These are phyloP conservation scores for Lathyrus oleraceus DNA, from an alignment of 306 rosid genomes.

Conservation along the genomic window DNA sequence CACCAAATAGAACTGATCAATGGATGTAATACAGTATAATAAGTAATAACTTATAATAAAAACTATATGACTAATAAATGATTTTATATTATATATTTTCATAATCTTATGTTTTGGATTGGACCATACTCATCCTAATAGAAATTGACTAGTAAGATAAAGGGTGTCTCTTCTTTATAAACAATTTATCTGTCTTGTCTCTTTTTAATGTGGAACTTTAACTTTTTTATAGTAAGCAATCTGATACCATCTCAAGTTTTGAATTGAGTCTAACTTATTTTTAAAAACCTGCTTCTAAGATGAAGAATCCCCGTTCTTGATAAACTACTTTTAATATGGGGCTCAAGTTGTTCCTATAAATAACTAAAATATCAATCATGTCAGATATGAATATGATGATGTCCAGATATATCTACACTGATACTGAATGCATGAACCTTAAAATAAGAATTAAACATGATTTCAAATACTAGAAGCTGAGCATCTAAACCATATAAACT, in stretches of 20 bases:
- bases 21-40: neutral
- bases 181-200: neutral
- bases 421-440: neutral
- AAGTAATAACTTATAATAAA: neutral
- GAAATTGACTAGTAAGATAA: neutral
- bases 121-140: neutral
- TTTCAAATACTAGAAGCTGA: constrained; percentile 14
- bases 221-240: neutral
- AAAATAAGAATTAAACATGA: constrained; percentile 7
- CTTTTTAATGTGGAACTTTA: neutral
- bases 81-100: neutral
- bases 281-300: neutral
- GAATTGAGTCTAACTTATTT: neutral
- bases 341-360: neutral
- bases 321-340: neutral
- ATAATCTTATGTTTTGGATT: neutral
- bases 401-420: constrained; percentile 2
- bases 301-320: neutral
- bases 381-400: constrained; percentile 8
- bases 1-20: neutral
- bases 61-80: neutral
- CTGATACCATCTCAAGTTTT: neutral
- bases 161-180: neutral
- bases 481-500: constrained; percentile 6
- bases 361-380: constrained; percentile 8